A percentile compares a stretch with the other conserved stretches of the same genome.
phyloP scores from a whole-genome alignment of 352 stramenopile species.

The Vaucheria bursata region DNA sequence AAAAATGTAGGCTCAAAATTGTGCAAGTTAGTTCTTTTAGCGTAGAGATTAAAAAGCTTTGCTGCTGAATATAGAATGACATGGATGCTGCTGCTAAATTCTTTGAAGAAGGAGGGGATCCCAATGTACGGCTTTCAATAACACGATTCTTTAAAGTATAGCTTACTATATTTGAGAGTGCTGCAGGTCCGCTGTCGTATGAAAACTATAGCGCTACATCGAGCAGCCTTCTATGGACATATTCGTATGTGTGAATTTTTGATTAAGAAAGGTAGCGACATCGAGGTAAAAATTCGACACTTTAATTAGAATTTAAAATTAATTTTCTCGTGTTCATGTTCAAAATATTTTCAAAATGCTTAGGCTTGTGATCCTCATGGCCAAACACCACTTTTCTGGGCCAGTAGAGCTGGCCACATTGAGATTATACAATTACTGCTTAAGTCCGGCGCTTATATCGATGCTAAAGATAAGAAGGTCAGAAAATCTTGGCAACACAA shows the following conservation, averaged over 20 bases:
- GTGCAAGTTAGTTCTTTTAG: too few relatives aligned
- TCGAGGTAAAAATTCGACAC: background rate
- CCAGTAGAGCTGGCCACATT: conserved; percentile 24
- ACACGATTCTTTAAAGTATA: too few relatives aligned
- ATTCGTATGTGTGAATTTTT: background rate
- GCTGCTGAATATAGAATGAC: conserved; percentile 9
- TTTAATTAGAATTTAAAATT: too few relatives aligned
- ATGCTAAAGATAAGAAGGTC: conserved; percentile 40
- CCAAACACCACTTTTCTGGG: conserved; percentile 45
- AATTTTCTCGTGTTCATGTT: too few relatives aligned
- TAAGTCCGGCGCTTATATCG: conserved; percentile 31
- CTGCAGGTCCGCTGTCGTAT: background rate
- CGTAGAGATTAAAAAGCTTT: too few relatives aligned
- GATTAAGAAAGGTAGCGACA: background rate
- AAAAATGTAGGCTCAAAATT: conserved; percentile 14
- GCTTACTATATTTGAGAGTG: too few relatives aligned
- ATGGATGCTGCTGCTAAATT: conserved; percentile 2
- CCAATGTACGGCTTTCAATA: conserved; percentile 8
- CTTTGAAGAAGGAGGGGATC: conserved; percentile 11
- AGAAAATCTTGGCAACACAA: background rate
- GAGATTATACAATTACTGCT: conserved; percentile 36
- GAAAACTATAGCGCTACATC: conserved; percentile 4
- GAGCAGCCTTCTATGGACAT: conserved; percentile 11
- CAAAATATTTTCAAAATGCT: background rate
- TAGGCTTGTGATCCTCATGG: conserved; percentile 32